Evolutionary conservation across 2,329 filamentous ascomycete species (phyloP), one percentile per base, ranked within the genome.

Genomic region (Arthrobotrys conoides): DNA sequence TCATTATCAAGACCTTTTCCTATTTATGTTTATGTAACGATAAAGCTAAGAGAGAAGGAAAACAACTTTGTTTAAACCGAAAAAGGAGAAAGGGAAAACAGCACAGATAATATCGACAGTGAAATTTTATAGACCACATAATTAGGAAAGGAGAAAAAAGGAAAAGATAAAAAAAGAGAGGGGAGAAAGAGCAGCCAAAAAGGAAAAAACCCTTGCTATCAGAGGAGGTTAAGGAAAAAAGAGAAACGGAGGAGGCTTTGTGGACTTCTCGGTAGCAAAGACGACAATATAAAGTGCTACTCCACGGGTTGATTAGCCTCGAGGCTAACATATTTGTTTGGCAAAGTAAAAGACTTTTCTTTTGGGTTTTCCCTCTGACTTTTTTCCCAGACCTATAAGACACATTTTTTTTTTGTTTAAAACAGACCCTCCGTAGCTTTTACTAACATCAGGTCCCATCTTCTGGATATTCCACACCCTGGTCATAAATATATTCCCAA

Each of bases 101-200:
- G 61, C 12, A 61, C 20, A 61, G 33, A 18, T 63, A 77, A 77
- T 77, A 77, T 77, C 73, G 46, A 77, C 73, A 77, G 67, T 71
- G 73, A 77, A 77, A 67, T 71, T 76, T 71, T 59, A 41, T 67
- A 70, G 67, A 18, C 67, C 57, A 18, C 57, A 61, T 27, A 51
- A 70, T 70, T 70, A 70, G 48, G 55, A 57, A 76, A 71, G 61
- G 38, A 18, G 4, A 59, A 65, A 36, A 55, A 41, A 20, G n/a
- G 36, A 48, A 46, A 9, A 51, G 5, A 51, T 22, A 48, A 4
- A 24, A 57, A 44, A 30, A 30, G 3, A 30, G 6, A 22, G 18
- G 24, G 5, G 24, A 59, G 48, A 48, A 38, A 49, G 30, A 55
- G 44, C 38, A 22, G 63, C 27, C 6, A 16, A 38, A 44, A 16